phyloP scores from a whole-genome alignment of 1,284 basidiomycete species.

The Leccinum colubrinum region DNA sequence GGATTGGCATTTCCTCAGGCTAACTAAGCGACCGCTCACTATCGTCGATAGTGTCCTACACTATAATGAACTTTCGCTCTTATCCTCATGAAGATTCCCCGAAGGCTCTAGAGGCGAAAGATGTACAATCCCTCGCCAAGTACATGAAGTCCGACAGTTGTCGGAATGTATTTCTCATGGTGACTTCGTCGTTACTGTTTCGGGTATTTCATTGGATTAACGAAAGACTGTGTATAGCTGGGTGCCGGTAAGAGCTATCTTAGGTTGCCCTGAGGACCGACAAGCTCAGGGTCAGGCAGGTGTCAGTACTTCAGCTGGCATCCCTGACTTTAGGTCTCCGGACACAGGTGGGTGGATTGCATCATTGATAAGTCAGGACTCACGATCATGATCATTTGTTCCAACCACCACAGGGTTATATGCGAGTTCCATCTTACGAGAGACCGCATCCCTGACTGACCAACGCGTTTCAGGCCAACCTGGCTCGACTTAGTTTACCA shows the following conservation, averaged over 20 bases:
- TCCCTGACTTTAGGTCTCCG: conserved; percentile 79
- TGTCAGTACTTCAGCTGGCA: conserved; percentile 76
- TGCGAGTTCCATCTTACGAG: conserved; percentile 30
- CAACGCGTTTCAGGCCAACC: conserved; percentile 54
- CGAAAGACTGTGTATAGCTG: conserved; percentile 38
- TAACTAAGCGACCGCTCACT: background rate
- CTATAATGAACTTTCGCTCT: conserved; percentile 15
- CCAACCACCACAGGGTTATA: conserved; percentile 44
- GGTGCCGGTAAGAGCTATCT: conserved; percentile 52
- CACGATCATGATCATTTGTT: background rate
- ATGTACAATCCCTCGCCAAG: conserved; percentile 50
- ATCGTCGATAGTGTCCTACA: background rate
- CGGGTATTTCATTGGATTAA: conserved; percentile 5
- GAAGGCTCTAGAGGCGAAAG: conserved; percentile 34
- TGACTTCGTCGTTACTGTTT: conserved; percentile 30
- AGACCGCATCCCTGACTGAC: background rate
- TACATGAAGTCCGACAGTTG: conserved; percentile 69
- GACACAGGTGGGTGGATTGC: conserved; percentile 53
- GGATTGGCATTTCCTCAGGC: background rate
- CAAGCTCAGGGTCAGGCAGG: conserved; percentile 40
- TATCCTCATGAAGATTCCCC: conserved; percentile 6
- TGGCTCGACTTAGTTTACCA: conserved; percentile 70
- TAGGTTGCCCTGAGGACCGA: background rate
- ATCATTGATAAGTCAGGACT: background rate
- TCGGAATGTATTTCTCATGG: conserved; percentile 71